Percentiles rank a stretch among this genome's conserved stretches.
phyloP scores from a whole-genome alignment of 768 basidiomycete genomes.

The Kwoniella heveanensis region DNA sequence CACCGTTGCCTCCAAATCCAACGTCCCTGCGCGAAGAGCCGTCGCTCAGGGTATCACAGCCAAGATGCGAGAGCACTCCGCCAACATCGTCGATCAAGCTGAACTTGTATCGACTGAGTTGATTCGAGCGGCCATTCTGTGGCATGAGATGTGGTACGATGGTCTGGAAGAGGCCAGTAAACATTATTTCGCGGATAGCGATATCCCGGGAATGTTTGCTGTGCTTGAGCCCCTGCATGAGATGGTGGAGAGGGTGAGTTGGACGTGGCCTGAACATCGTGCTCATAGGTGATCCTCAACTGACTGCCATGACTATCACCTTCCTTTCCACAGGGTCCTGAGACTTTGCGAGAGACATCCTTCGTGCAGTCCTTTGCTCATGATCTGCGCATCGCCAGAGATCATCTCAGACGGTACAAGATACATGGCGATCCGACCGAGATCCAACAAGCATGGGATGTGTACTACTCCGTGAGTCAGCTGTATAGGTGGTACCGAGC shows the following conservation, averaged over 20 bases:
- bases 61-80: conserved; percentile 88
- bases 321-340: conserved; percentile 70
- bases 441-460: conserved; percentile 97
- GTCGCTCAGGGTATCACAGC: conserved; percentile 87
- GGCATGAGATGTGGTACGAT: conserved; percentile 99
- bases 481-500: neutral
- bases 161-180: conserved; percentile 96
- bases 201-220: conserved; percentile 95
- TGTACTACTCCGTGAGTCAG: conserved; percentile 83
- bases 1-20: conserved; percentile 95
- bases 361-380: conserved; percentile 92
- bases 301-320: neutral
- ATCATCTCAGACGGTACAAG: conserved; percentile 83
- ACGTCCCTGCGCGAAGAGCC: conserved; percentile 74
- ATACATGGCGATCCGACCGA: conserved; percentile 83
- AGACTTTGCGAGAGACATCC: conserved; percentile 89
- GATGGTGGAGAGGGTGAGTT: conserved; percentile 73
- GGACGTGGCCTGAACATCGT: neutral
- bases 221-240: conserved; percentile 90
- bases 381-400: conserved; percentile 87
- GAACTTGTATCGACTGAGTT: conserved; percentile 87
- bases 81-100: conserved; percentile 85
- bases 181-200: conserved; percentile 93
- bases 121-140: conserved; percentile 94
- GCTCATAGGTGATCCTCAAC: neutral